Base-by-base conservation (phyloP, 352 stramenopile genomes). In the Pythium brassicae region DNA sequence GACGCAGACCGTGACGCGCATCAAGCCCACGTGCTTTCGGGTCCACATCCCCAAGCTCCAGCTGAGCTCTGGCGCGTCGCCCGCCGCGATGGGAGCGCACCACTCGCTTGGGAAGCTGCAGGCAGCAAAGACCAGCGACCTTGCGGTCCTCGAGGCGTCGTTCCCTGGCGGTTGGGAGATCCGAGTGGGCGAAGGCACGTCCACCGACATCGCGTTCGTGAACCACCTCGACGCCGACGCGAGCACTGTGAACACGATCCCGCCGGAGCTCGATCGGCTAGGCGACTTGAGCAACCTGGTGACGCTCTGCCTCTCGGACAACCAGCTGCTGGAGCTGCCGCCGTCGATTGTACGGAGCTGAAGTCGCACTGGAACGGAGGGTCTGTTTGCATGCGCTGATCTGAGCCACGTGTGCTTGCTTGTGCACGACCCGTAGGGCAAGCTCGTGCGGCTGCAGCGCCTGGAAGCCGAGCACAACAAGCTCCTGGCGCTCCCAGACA, bases 391-490 rank as follows among this genome's bases (percentile, higher is more conserved):
- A n/a, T 19, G n/a, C 17, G n/a, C 20, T 23, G 40, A 26, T 23
- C 9, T 46, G n/a, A 46, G 5, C 12, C 37, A 22, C 37, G 37
- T 47, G 42, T 19, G 9, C 22, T 5, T 54, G 23, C n/a, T 17
- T 27, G 32, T 26, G 20, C 45, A 42, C 11, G 20, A 15, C 20
- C 8, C 14, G 32, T 58, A 88, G 80, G 78, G 74, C 22, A 72
- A 78, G 37, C 66, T 90, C 20, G 68, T 77, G 27, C 67, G 69
- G 0, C 55, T 92, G 15, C 78, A 86, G 61, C 66, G 65, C 8
- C 56, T 92, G 9, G 76, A 90, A 55, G 72, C 69, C 2, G 79
- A 89, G 20, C 78, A 92, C 64, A 92, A 92, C 59, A 76, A 81
- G 23, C 27, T 92, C 2, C 37, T 76, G n/a, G 37, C 49, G 26